Percentiles rank a stretch among this genome's conserved stretches.
These are phyloP conservation scores for Aegilops longissima DNA, from an alignment of 176 grass and related monocot species.

Conservation along the genomic window DNA sequence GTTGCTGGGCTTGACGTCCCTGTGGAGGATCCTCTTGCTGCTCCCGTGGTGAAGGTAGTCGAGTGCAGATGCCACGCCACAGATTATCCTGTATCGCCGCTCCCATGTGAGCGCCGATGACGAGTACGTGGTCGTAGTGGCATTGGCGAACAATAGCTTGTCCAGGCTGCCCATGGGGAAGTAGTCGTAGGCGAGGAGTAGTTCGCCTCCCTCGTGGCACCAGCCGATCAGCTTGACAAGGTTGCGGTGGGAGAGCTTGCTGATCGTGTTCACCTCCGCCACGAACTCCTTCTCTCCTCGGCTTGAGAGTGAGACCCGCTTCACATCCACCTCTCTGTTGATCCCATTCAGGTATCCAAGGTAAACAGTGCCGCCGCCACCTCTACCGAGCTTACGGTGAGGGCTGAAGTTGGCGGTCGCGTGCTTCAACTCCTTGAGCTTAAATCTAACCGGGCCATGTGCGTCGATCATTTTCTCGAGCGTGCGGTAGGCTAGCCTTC, in stretches of 20 bases:
- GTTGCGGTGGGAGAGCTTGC: slow-evolving; percentile 2
- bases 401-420: too few species aligned
- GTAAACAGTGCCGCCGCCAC: too few species aligned
- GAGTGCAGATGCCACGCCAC: slow-evolving; percentile 43
- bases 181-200: not conserved
- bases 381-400: too few species aligned
- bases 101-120: slow-evolving; percentile 36
- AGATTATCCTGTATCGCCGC: slow-evolving; percentile 29
- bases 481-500: too few species aligned
- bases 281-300: not conserved
- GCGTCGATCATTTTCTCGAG: too few species aligned
- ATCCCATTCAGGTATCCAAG: too few species aligned
- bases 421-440: too few species aligned
- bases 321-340: too few species aligned
- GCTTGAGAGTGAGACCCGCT: too few species aligned
- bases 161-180: not conserved
- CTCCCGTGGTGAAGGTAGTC: slow-evolving; percentile 37
- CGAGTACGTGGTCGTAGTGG: too few species aligned
- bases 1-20: not conserved
- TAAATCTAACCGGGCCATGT: too few species aligned
- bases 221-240: not conserved
- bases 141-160: not conserved
- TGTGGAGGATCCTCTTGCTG: slow-evolving; percentile 9
- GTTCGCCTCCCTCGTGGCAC: not conserved
- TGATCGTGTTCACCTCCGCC: not conserved